phyloP scores from a whole-genome alignment of 2,329 filamentous ascomycete species.

The Colletotrichum lini region DNA sequence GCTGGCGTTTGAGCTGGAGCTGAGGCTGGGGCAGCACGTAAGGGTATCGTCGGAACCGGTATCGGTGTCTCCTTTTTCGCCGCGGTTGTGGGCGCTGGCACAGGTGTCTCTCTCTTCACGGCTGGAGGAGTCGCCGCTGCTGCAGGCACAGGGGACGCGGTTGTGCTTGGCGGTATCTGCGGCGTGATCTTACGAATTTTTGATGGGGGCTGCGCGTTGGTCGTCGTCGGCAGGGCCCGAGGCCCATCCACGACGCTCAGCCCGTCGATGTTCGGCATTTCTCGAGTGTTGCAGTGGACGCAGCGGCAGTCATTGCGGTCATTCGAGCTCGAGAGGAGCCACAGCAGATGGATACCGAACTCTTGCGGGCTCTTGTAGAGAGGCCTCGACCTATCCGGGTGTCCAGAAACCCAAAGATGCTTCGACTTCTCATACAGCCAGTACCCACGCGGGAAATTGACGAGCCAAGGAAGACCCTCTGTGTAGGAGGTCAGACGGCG shows the following conservation, averaged over 20 bases:
- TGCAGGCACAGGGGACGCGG: conserved; percentile 28
- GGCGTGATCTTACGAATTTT: conserved; percentile 41
- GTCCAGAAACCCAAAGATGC: conserved; percentile 65
- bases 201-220: conserved; percentile 41
- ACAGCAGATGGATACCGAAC: conserved; percentile 66
- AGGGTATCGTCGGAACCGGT: conserved; percentile 24
- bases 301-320: conserved; percentile 67
- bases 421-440: conserved; percentile 65
- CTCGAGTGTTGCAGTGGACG: conserved; percentile 60
- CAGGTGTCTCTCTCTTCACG: conserved; percentile 35
- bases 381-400: conserved; percentile 61
- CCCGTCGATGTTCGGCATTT: conserved; percentile 30
- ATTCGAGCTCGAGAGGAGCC: conserved; percentile 63
- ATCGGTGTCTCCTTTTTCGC: conserved; percentile 32
- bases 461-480: conserved; percentile 62
- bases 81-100: conserved; percentile 26
- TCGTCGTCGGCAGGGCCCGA: neutral
- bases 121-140: conserved; percentile 15
- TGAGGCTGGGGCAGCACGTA: neutral
- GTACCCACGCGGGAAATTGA: conserved; percentile 61
- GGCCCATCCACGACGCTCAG: conserved; percentile 30
- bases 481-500: conserved; percentile 39
- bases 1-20: conserved; percentile 1
- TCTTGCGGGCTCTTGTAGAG: conserved; percentile 68
- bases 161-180: conserved; percentile 19